These are phyloP conservation scores for Aureobasidium sp. DNA, from an alignment of 2,329 filamentous ascomycete genomes.

Conservation along the genomic window DNA sequence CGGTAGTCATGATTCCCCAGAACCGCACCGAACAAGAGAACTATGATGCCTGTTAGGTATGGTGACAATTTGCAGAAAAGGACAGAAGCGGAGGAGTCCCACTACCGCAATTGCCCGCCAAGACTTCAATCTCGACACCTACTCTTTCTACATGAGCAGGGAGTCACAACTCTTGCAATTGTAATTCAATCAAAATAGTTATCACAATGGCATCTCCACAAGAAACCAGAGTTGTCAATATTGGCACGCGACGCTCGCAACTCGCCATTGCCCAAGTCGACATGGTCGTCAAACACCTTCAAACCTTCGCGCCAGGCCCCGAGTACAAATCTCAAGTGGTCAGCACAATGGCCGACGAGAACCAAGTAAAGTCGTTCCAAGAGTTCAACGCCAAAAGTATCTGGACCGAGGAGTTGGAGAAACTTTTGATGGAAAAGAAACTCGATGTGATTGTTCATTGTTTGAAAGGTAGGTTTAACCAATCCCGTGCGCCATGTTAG, in stretches of 20 bases:
- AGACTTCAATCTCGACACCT: constrained; percentile 3
- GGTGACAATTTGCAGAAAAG: neutral
- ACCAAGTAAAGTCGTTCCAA: constrained; percentile 86
- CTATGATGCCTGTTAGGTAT: neutral
- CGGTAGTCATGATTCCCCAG: neutral
- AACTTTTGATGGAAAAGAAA: constrained; percentile 69
- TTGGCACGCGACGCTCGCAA: constrained; percentile 64
- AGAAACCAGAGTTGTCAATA: neutral
- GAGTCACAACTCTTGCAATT: neutral
- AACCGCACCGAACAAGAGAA: neutral
- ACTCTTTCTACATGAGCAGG: neutral
- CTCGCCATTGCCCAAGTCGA: constrained; percentile 86
- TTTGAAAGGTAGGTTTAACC: constrained; percentile 68
- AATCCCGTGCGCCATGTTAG: neutral
- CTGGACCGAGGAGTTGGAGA: constrained; percentile 93
- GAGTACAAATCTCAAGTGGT: constrained; percentile 61
- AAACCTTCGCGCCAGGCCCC: constrained; percentile 69
- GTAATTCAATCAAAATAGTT: neutral
- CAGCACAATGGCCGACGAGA: constrained; percentile 79
- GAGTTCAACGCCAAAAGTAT: constrained; percentile 89
- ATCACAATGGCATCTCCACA: neutral
- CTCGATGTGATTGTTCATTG: constrained; percentile 89
- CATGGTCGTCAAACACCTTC: constrained; percentile 71
- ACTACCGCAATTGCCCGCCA: constrained; percentile 1
- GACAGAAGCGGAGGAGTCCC: neutral